These are phyloP conservation scores for Sistotremastrum suecicum DNA, from an alignment of 768 basidiomycete species.

Conservation along the genomic window DNA sequence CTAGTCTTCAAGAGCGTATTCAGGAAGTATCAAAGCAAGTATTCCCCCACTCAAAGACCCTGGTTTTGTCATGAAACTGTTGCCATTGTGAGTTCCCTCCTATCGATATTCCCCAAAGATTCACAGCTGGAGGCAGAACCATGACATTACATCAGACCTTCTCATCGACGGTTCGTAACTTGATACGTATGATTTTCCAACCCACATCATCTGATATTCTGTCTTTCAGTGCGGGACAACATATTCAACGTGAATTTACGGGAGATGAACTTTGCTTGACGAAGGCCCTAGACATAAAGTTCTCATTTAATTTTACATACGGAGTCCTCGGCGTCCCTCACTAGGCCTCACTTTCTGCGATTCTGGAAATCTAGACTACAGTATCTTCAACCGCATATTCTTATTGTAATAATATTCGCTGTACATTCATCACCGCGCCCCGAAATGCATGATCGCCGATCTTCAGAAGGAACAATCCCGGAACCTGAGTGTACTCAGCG, in stretches of 20 bases:
- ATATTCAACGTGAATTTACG: conserved; percentile 20
- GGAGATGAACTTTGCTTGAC: conserved; percentile 15
- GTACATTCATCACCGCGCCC: too few species aligned
- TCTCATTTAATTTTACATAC: not conserved
- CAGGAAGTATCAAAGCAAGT: conserved; percentile 27
- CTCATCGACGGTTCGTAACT: conserved; percentile 17
- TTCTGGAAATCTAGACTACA: not conserved
- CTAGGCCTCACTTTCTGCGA: not conserved
- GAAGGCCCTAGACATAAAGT: not conserved
- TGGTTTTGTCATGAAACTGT: conserved; percentile 62
- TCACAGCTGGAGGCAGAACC: conserved; percentile 18
- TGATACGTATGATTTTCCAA: not conserved
- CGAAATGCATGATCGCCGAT: too few species aligned
- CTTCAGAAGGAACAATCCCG: too few species aligned
- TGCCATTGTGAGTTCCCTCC: conserved; percentile 38
- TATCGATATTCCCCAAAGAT: not conserved
- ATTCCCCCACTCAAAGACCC: conserved; percentile 40
- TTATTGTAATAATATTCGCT: not conserved
- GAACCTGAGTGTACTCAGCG: too few species aligned
- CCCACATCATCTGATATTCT: not conserved
- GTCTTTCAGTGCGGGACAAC: conserved; percentile 25
- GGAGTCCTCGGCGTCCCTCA: not conserved
- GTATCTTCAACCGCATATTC: conserved; percentile 5
- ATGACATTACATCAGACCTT: conserved; percentile 22
- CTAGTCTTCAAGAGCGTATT: not conserved